These are phyloP conservation scores for Pilaira anomala DNA, from an alignment of 192 early-diverging fungal genomes.

Conservation along the genomic window DNA sequence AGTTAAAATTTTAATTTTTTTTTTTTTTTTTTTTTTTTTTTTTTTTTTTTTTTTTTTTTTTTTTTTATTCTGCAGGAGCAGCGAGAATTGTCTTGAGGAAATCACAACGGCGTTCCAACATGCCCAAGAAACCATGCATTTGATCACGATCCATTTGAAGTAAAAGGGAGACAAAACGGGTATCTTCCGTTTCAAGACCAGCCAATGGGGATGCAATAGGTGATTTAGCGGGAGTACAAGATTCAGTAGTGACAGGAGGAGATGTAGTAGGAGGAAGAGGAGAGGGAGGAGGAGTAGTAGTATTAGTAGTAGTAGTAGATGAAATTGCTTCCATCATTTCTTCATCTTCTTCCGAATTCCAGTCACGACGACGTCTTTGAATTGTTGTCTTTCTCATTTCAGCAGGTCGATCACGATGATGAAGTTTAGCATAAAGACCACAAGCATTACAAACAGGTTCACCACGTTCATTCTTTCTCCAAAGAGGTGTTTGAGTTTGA, in stretches of 20 bases:
- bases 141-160: conserved; percentile 49
- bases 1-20: background rate
- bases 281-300: background rate
- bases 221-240: background rate
- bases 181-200: conserved; percentile 27
- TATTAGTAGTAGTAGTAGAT: background rate
- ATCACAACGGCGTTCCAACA: conserved; percentile 52
- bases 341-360: background rate
- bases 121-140: conserved; percentile 49
- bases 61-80: too few relatives aligned
- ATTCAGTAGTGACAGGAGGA: background rate
- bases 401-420: conserved; percentile 47
- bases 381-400: conserved; percentile 57
- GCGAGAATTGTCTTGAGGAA: conserved; percentile 24
- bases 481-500: conserved; percentile 77
- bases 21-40: too few relatives aligned
- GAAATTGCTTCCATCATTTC: too few relatives aligned
- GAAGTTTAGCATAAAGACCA: conserved; percentile 58
- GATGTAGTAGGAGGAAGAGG: background rate
- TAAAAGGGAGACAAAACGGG: conserved; percentile 27
- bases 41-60: too few relatives aligned
- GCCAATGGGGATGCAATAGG: background rate
- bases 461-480: conserved; percentile 74
- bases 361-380: conserved; percentile 47
- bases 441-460: conserved; percentile 81